Conservation (phyloP, 176 grass and related monocot genomes). For the maize (Zea mays) region DNA sequence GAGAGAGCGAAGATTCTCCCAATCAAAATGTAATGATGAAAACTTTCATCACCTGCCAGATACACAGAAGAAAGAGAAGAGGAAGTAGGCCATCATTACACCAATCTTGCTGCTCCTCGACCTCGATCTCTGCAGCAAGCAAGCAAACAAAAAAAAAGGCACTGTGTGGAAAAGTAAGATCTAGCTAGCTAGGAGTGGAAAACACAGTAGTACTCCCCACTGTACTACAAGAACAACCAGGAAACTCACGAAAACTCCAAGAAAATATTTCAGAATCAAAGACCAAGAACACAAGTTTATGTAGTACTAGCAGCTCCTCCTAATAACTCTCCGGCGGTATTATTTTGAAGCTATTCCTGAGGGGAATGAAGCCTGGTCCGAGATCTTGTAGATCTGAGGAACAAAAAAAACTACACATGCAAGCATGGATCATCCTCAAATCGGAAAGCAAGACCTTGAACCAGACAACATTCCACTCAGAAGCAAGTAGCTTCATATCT, state of each 20-base stretch:
- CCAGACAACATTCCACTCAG: constrained; percentile 98
- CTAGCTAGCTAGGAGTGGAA: too few species aligned
- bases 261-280: neutral
- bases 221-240: neutral
- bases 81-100: constrained; percentile 67
- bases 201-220: neutral
- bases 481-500: constrained; percentile 70
- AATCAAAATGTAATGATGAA: constrained; percentile 72
- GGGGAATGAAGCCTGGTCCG: constrained; percentile 99
- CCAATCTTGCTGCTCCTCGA: constrained; percentile 50
- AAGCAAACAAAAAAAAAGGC: constrained; percentile 28
- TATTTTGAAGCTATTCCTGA: constrained; percentile 69
- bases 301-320: neutral
- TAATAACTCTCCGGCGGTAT: neutral
- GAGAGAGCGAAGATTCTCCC: constrained; percentile 27
- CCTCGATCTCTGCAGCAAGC: constrained; percentile 23
- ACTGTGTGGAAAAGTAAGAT: constrained; percentile 30
- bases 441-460: constrained; percentile 58
- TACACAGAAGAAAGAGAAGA: constrained; percentile 42
- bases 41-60: constrained; percentile 57
- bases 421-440: constrained; percentile 24
- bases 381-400: constrained; percentile 40
- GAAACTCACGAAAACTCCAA: neutral
- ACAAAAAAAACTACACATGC: neutral
- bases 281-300: neutral